These are phyloP conservation scores for Balamuthia mandrillaris DNA, from an alignment of 208 protist genomes.

Conservation along the genomic window DNA sequence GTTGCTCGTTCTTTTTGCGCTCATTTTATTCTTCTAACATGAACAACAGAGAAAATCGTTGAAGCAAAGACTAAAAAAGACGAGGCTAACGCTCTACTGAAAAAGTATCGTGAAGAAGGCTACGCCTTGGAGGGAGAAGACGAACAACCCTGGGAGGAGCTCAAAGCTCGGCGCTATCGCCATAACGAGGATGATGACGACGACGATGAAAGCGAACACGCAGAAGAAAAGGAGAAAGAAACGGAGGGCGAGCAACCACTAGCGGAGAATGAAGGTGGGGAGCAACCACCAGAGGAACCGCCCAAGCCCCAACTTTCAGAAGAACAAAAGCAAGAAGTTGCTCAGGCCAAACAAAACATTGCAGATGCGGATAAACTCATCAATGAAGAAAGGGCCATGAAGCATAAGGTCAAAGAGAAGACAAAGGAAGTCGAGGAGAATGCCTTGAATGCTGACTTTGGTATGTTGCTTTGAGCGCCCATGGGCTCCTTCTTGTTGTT, in stretches of 20 bases:
- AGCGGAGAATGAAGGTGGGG: background rate
- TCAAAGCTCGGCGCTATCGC: background rate
- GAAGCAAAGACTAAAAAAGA: constrained; percentile 46
- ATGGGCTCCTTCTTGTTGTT: background rate
- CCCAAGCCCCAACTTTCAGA: constrained; percentile 15
- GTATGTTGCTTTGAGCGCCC: no score
- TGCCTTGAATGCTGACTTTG: background rate
- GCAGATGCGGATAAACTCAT: background rate
- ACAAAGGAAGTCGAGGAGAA: background rate
- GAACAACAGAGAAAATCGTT: constrained; percentile 43
- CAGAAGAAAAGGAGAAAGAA: background rate
- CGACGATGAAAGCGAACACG: constrained; percentile 45
- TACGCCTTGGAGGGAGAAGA: constrained; percentile 14
- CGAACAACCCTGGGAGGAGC: background rate
- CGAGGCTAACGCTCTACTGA: constrained; percentile 47
- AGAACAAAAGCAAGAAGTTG: constrained; percentile 24
- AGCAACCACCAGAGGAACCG: no score
- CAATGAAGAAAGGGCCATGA: background rate
- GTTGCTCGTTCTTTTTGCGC: background rate
- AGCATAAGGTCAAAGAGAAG: background rate
- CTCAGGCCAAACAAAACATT: constrained; percentile 11
- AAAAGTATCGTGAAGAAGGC: constrained; percentile 41
- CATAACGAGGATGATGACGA: constrained; percentile 23
- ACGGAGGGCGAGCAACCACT: background rate
- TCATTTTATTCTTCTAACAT: background rate